Evolutionary conservation across 2,329 filamentous ascomycete genomes (phyloP).

Genomic region (Apiospora kogelbergensis): DNA sequence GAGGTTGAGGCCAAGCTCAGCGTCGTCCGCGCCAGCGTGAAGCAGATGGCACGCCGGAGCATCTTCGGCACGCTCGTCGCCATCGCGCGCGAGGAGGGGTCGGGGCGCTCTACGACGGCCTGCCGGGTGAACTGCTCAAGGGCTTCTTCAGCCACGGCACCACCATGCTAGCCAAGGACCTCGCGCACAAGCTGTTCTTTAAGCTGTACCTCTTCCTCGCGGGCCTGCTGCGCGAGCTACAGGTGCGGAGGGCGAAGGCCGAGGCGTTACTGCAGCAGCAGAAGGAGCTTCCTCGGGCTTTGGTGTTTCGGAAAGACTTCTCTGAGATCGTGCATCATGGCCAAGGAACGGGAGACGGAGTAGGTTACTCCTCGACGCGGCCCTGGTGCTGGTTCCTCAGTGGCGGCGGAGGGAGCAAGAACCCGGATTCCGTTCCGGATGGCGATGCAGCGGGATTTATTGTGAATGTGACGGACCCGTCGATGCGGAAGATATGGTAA

Average conservation of each 20-base stretch:
- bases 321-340: neutral
- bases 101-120: conserved; percentile 70
- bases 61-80: conserved; percentile 64
- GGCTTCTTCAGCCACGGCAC: conserved; percentile 84
- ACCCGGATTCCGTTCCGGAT: neutral
- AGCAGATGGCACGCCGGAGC: conserved; percentile 39
- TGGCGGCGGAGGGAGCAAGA: neutral
- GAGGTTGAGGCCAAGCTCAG: conserved; percentile 31
- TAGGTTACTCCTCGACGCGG: neutral
- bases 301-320: neutral
- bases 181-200: conserved; percentile 71
- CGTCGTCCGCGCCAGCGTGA: conserved; percentile 23
- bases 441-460: neutral
- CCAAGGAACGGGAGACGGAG: neutral
- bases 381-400: neutral
- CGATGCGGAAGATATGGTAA: neutral
- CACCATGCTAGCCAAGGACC: conserved; percentile 84
- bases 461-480: neutral
- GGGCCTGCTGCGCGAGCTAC: conserved; percentile 32
- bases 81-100: conserved; percentile 62
- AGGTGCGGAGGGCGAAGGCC: neutral
- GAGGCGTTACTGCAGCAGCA: neutral
- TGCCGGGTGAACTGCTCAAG: conserved; percentile 75
- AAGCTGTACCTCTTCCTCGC: conserved; percentile 68
- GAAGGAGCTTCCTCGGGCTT: neutral